phyloP scores from a whole-genome alignment of 768 basidiomycete genomes.

The Terana coerulea region DNA sequence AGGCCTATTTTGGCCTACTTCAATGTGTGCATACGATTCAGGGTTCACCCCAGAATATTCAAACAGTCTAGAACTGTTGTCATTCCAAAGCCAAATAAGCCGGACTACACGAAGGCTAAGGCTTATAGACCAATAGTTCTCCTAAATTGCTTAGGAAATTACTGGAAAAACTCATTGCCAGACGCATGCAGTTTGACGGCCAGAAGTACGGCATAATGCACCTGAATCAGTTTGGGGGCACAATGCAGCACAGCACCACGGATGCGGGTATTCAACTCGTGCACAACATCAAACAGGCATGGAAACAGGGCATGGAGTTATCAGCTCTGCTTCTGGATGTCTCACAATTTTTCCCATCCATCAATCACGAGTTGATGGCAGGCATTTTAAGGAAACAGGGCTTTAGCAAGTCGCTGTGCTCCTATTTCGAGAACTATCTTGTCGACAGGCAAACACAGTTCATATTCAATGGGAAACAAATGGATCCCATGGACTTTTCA shows the following conservation, averaged over 20 bases:
- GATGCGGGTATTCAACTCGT: constrained; percentile 16
- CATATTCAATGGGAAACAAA: constrained; percentile 1
- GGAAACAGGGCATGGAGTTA: background rate
- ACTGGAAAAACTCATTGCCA: too few relatives aligned
- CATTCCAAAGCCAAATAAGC: too few relatives aligned
- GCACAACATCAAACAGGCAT: constrained; percentile 8
- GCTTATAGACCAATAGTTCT: too few relatives aligned
- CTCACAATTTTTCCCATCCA: constrained; percentile 18
- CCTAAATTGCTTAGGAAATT: too few relatives aligned
- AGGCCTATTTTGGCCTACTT: too few relatives aligned
- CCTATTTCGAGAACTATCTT: constrained; percentile 13
- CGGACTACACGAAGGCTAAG: too few relatives aligned
- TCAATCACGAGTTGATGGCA: background rate
- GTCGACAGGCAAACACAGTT: constrained; percentile 3
- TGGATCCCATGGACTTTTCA: background rate
- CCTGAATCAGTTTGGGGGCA: constrained; percentile 19
- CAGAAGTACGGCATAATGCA: too few relatives aligned
- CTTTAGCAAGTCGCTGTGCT: constrained; percentile 6
- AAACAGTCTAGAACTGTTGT: too few relatives aligned
- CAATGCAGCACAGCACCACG: constrained; percentile 14
- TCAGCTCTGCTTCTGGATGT: constrained; percentile 14
- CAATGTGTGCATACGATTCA: too few relatives aligned
- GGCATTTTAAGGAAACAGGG: constrained; percentile 5
- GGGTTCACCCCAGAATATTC: too few relatives aligned
- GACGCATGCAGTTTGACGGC: too few relatives aligned